phyloP scores from a whole-genome alignment of 2,329 filamentous ascomycete genomes.

The Orbilia quercus region DNA sequence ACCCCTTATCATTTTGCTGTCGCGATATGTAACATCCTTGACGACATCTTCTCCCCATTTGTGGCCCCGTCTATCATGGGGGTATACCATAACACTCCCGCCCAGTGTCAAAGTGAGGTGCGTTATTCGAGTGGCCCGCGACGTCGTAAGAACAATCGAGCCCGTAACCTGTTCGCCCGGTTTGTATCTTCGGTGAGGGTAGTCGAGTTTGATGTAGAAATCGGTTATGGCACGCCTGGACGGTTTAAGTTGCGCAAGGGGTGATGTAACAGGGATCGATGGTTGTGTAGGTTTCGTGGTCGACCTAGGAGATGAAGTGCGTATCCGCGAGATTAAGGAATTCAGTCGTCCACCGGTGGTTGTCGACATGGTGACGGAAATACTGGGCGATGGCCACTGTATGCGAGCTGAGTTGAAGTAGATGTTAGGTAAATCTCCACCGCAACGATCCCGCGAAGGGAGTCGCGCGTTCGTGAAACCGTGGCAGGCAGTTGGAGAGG shows the following conservation, averaged over 20 bases:
- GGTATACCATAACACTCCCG: conserved; percentile 82
- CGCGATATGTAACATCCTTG: conserved; percentile 66
- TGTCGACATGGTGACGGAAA: conserved; percentile 42
- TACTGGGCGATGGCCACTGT: conserved; percentile 1
- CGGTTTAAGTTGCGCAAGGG: conserved; percentile 59
- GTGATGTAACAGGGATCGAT: conserved; percentile 21
- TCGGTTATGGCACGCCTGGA: conserved; percentile 75
- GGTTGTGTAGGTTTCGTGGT: conserved; percentile 23
- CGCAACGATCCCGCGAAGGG: conserved; percentile 55
- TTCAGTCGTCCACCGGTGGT: conserved; percentile 28
- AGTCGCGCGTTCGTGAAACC: conserved; percentile 44
- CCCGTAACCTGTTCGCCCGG: conserved; percentile 80
- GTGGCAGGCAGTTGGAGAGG: conserved; percentile 21
- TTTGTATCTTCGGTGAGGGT: conserved; percentile 80
- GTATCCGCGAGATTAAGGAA: conserved; percentile 52
- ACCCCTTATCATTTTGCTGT: conserved; percentile 62
- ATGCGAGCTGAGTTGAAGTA: conserved; percentile 2
- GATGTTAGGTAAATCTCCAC: conserved; percentile 17
- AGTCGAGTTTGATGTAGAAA: conserved; percentile 80
- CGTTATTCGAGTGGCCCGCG: conserved; percentile 80
- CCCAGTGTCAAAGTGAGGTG: conserved; percentile 82
- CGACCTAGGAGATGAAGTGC: conserved; percentile 41
- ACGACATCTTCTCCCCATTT: conserved; percentile 64
- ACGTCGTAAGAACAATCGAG: conserved; percentile 76
- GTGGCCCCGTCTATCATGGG: conserved; percentile 70